These are phyloP conservation scores for Xylaria sp. DNA, from an alignment of 2,329 filamentous ascomycete species.

Conservation along the genomic window DNA sequence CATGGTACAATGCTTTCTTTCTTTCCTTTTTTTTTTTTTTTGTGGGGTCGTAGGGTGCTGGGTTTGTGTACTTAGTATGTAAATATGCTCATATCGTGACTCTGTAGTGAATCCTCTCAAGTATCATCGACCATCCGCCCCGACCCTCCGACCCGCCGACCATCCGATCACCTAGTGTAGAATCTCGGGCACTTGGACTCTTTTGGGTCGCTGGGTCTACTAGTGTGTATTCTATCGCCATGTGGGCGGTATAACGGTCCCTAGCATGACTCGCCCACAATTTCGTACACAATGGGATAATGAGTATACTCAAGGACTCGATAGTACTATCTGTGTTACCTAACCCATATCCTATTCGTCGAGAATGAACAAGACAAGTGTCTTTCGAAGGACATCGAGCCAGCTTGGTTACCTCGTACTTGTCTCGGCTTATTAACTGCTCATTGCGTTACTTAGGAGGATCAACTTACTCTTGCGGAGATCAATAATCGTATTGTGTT, in stretches of 20 bases:
- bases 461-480: neutral
- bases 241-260: neutral
- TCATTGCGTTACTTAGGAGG: neutral
- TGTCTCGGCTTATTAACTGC: neutral
- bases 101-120: neutral
- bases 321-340: no score
- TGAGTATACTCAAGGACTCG: neutral
- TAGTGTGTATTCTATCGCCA: neutral
- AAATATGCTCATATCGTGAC: neutral
- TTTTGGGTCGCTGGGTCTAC: neutral
- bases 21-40: no score
- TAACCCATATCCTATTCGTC: neutral
- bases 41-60: no score
- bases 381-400: neutral
- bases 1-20: neutral
- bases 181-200: neutral
- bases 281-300: neutral
- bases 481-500: neutral
- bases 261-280: neutral
- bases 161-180: neutral
- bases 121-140: neutral
- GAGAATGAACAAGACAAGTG: neutral
- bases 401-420: neutral
- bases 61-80: neutral
- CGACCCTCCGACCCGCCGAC: neutral